Percentiles rank a stretch among this genome's conserved stretches.
These are phyloP conservation scores for Pyrenula massariospora DNA, from an alignment of 495 filamentous ascomycete genomes.

Conservation along the genomic window DNA sequence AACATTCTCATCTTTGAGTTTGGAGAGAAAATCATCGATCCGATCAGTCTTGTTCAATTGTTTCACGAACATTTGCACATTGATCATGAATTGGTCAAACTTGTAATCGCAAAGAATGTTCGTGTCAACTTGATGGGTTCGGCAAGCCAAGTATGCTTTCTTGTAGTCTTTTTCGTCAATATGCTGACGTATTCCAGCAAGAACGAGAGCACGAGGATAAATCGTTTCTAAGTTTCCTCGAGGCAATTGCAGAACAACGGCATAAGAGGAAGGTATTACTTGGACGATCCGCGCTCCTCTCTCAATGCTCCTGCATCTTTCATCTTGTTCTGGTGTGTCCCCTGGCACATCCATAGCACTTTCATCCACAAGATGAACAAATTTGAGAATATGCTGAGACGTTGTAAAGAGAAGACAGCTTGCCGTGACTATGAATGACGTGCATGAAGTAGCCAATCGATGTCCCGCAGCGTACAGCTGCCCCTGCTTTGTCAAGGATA, in stretches of 20 bases:
- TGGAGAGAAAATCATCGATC: constrained; percentile 86
- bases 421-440: constrained; percentile 75
- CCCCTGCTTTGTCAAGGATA: constrained; percentile 55
- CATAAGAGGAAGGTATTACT: constrained; percentile 77
- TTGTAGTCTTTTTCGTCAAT: constrained; percentile 73
- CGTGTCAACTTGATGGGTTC: constrained; percentile 91
- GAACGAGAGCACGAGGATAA: constrained; percentile 80
- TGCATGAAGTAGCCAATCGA: constrained; percentile 70
- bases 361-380: constrained; percentile 65
- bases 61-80: constrained; percentile 65
- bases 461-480: constrained; percentile 66
- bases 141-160: constrained; percentile 73
- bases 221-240: constrained; percentile 93
- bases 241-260: constrained; percentile 81
- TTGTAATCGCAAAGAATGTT: constrained; percentile 95
- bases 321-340: constrained; percentile 85
- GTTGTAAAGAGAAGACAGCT: constrained; percentile 85
- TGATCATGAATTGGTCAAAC: constrained; percentile 68
- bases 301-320: constrained; percentile 86
- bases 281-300: constrained; percentile 77
- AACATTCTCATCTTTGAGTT: constrained; percentile 88
- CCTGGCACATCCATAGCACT: constrained; percentile 65
- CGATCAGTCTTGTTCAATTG: constrained; percentile 77
- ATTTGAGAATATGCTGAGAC: constrained; percentile 81
- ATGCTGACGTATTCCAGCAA: constrained; percentile 72